Conservation (phyloP, 2,329 filamentous ascomycete genomes). For the Achaetomium macrosporum region DNA sequence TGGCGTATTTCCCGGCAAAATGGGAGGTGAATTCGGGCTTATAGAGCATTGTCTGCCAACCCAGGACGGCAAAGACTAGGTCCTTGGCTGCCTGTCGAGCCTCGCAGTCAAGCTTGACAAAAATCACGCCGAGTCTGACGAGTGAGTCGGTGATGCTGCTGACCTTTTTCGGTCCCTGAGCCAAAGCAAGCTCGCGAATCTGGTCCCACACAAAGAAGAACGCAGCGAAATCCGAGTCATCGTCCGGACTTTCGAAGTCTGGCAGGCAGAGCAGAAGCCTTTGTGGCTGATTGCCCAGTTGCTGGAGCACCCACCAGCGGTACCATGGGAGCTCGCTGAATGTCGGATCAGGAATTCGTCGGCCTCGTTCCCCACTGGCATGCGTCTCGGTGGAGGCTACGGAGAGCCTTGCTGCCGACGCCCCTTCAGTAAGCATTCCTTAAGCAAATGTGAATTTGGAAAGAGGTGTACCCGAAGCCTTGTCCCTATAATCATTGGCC, state of each 20-base stretch:
- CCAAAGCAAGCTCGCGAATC: neutral
- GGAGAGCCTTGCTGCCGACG: no score
- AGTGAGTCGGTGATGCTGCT: neutral
- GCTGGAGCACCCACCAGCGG: neutral
- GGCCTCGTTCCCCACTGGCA: no score
- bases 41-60: constrained; percentile 2
- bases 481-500: no score
- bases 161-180: neutral
- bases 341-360: no score
- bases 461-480: no score
- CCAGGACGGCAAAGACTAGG: neutral
- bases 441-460: no score
- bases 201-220: neutral
- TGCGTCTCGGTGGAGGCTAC: no score
- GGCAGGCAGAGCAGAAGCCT: neutral
- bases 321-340: constrained; percentile 1
- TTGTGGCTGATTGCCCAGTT: neutral
- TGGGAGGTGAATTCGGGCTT: neutral
- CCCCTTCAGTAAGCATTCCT: no score
- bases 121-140: neutral
- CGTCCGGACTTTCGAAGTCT: neutral
- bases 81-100: neutral
- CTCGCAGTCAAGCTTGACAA: neutral
- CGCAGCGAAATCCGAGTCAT: neutral
- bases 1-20: neutral